Evolutionary conservation across 2,329 filamentous ascomycete genomes (phyloP), one percentile per base, ranked within the genome.

Genomic region (Fusarium musae): DNA sequence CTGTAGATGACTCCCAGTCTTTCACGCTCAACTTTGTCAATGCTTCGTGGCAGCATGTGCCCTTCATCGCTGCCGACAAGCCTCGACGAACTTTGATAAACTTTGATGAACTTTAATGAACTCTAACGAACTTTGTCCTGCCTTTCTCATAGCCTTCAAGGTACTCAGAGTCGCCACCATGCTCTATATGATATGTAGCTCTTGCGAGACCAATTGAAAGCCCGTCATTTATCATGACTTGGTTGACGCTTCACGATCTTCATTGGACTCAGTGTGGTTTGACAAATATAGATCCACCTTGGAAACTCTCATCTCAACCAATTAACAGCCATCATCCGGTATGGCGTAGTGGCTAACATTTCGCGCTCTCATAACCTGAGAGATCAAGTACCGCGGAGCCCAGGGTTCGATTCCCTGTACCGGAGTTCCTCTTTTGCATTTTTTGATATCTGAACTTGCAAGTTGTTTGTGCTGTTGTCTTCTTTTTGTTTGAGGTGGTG

Each of bases 281-380:
- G 23, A 23, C 23, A 23, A 23, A 23, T 23, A 23, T 23, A 23
- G 23, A 23, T 3, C 3, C 23, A 23, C 23, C 2, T 36, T 36
- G 3, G 8, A 2, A 5, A 10, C 3, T 0, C 2, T 6, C 1
- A 15, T 19, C 5, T 8, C 12, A 52, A 36, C 49, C 49, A 52
- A 52, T 52, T 21, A 49, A 1, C 28, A 32, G 15, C 46, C 34
- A 7, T n/a, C 15, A 69, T 79, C 77, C 77, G 77, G 78, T 79
- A 79, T 79, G 78, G 77, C 78, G 78, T 79, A 79, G 77, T 79
- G 77, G 78, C 78, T 77, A 79, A 79, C 78, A 79, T 79, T 79
- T 79, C 76, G 74, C 78, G 78, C 78, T 79, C 66, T 79, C 78
- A 79, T 61, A 69, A 76, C 50, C 16, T 78, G 69, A 76, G 77